phyloP scores from a whole-genome alignment of 2,329 filamentous ascomycete genomes.

The Ambrosiella xylebori region DNA sequence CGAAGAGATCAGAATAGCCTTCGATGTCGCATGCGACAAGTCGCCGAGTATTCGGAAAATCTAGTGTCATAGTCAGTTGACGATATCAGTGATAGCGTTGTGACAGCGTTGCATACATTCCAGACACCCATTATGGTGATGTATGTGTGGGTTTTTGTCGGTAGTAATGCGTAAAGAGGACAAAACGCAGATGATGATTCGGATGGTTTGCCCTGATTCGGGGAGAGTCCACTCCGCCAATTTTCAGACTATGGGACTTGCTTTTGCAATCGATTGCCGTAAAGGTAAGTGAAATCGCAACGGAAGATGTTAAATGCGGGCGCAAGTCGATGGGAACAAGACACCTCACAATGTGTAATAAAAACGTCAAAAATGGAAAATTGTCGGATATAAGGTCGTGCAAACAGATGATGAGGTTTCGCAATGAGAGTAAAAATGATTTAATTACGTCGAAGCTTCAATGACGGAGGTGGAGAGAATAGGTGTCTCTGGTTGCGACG shows the following conservation, averaged over 20 bases:
- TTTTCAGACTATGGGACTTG: not conserved
- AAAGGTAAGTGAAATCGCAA: not conserved
- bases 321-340: not conserved
- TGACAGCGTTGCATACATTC: constrained; percentile 19
- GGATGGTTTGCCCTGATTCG: not conserved
- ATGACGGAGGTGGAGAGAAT: not conserved
- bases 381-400: too few species aligned
- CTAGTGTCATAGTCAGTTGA: constrained; percentile 19
- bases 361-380: not conserved
- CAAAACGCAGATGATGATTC: not conserved
- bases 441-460: too few species aligned
- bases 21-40: constrained; percentile 67
- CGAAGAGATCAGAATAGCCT: constrained; percentile 76
- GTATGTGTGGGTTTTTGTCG: not conserved
- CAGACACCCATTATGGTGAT: constrained; percentile 23
- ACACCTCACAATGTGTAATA: not conserved
- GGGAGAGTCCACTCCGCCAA: not conserved
- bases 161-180: not conserved
- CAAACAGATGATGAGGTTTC: too few species aligned
- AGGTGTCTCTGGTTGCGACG: not conserved
- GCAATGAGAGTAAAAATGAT: too few species aligned
- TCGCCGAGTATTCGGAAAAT: constrained; percentile 66
- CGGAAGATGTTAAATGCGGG: not conserved
- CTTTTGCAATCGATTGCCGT: not conserved
- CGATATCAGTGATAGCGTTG: not conserved